Evolutionary conservation across 106 monocot species (phyloP).

Genomic region (Dactylorhiza incarnata): DNA sequence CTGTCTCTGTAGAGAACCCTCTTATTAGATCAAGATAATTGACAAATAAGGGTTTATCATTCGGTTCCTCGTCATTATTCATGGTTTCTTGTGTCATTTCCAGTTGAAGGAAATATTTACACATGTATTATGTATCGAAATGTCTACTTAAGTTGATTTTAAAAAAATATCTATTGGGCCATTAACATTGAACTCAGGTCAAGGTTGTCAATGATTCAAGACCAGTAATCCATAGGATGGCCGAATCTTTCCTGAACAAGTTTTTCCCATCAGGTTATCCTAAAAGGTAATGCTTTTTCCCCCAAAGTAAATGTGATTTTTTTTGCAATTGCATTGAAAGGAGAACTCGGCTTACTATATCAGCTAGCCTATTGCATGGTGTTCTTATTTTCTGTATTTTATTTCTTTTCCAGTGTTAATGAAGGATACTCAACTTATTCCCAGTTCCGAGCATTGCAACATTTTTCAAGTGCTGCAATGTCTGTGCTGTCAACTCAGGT

Average conservation of each 20-base stretch:
- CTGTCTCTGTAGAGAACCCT: neutral
- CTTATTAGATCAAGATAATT: neutral
- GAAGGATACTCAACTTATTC: slow-evolving; percentile 84
- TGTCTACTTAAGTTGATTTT: neutral
- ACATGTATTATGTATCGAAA: neutral
- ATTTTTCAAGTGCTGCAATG: slow-evolving; percentile 87
- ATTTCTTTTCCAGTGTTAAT: slow-evolving; percentile 57
- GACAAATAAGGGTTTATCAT: neutral
- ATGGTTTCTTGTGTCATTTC: neutral
- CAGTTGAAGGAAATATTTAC: neutral
- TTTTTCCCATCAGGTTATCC: slow-evolving; percentile 97
- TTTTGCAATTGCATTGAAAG: neutral
- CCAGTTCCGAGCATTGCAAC: slow-evolving; percentile 82
- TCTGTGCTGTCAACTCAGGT: slow-evolving; percentile 96
- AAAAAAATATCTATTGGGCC: neutral
- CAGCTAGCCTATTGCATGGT: neutral
- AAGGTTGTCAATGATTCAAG: slow-evolving; percentile 60
- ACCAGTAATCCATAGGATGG: slow-evolving; percentile 43
- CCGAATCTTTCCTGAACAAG: slow-evolving; percentile 85
- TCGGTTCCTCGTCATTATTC: neutral
- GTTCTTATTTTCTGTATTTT: slow-evolving; percentile 1
- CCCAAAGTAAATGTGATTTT: neutral
- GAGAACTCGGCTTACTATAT: neutral
- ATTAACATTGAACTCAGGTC: slow-evolving; percentile 33
- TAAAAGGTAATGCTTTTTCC: slow-evolving; percentile 43